These are phyloP conservation scores for Tetrahymena malaccensis DNA, from an alignment of 73 alveolate species.

Conservation along the genomic window DNA sequence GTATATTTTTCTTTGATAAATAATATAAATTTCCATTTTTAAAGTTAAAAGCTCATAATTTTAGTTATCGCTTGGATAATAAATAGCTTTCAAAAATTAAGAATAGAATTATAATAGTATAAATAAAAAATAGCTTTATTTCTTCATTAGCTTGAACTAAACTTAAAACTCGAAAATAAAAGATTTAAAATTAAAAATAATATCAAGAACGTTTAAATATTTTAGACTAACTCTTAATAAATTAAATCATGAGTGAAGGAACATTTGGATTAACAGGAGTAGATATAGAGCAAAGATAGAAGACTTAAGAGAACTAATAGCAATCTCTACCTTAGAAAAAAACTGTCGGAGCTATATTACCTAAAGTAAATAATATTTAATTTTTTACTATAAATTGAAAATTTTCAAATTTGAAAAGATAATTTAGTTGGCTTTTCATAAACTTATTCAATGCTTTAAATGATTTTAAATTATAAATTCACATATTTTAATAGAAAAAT, in stretches of 20 bases:
- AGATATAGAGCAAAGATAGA: background rate
- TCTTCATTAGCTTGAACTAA: background rate
- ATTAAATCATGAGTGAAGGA: background rate
- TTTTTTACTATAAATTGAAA: background rate
- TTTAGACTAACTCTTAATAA: background rate
- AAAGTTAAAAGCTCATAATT: background rate
- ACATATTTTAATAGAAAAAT: background rate
- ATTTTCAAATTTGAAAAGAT: background rate
- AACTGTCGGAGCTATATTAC: background rate
- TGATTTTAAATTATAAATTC: background rate
- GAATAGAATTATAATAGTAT: no score
- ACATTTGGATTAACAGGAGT: background rate
- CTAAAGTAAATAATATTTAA: background rate
- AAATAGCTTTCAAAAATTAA: background rate
- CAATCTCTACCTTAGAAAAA: background rate
- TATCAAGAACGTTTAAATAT: background rate
- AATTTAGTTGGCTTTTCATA: background rate
- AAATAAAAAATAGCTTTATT: background rate
- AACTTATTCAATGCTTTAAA: background rate
- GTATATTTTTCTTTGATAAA: background rate
- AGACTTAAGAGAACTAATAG: background rate
- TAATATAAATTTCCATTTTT: background rate
- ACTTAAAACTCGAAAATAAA: background rate
- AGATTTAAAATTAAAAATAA: no score
- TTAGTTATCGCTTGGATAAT: background rate